Evolutionary conservation across 345 rosid species (phyloP), one percentile per base, ranked within the genome.

Genomic region (Nasturtium officinale): DNA sequence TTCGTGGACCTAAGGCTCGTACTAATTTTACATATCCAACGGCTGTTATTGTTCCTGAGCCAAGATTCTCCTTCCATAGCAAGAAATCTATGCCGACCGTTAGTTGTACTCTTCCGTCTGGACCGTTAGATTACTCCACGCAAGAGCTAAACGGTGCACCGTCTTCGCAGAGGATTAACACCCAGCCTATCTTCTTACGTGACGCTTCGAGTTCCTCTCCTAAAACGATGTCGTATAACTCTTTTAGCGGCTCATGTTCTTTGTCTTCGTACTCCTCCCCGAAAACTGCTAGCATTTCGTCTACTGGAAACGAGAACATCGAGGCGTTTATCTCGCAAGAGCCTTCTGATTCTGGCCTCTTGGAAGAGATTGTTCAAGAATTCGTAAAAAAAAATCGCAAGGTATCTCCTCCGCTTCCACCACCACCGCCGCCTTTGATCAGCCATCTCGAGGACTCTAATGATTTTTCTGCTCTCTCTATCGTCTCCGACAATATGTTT

Each of bases 1-100:
- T 91, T 88, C 96, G 96, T 3, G 98, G 99, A 7, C 52, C 83
- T 55, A 91, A 91, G 77, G 99, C 99, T 33, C 84, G 99, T 13
- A 95, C 98, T 40, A 95, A 95, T 74, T 95, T 95, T 48, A 81
- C 82, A 5, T 91, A 95, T 75, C 89, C 96, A 3, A 50, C 72
- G 1, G 11, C 81, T 23, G 25, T 57, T 13, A 6, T 28, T 50
- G 38, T 65, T 48, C 57, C 83, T 1, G 85, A 83, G 15, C 72
- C 79, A 10, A 71, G 81, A 2, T 83, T 70, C 76, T 69, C 70
- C 28, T 80, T 76, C 42, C 38, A 72, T 3, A 2, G 61, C 0
- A 83, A 82, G n/a, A 80, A 78, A 46, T 71, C 84, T 0, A 69
- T 40, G 40, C 64, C 77, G 30, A 54, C 83, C 47, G 28, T 25